Evolutionary conservation across 1,284 basidiomycete genomes (phyloP), one percentile per base, ranked within the genome.

Genomic region (Cryptococcus sp.): DNA sequence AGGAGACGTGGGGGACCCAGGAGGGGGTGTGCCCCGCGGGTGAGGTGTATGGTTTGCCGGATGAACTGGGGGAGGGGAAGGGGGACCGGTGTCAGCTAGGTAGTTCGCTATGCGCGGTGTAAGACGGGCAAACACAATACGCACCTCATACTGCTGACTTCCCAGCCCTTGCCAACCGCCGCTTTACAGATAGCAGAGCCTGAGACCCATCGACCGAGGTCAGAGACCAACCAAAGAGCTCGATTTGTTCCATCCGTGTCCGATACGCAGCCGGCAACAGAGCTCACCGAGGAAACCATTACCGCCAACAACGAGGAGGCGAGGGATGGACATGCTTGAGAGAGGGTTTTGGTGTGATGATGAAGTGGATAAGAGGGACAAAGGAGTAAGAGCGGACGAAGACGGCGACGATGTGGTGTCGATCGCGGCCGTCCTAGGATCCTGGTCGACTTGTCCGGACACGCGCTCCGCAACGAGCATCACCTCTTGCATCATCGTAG

Each of bases 161-260:
- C 81, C 80, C 91, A 85, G 1, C 94, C 93, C 55, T 85, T 84
- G 21, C 85, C 81, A 18, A 97, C 80, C 9, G 92, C 94, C 16
- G 86, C 83, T 72, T 85, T 88, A 79, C 92, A 96, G 39, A 98
- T 85, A 6, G 93, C 87, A 23, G 94, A 96, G 55, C 95, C 94
- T 95, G 62, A 21, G 36, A 12, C 18, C 35, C 47, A 50, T 33
- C 21, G 33, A 42, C 23, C 36, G 18, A 15, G 44, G n/a, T 33
- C n/a, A 37, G n/a, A 8, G 24, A 15, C 13, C 3, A 36, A 16
- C 15, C 16, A 33, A 20, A 36, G 40, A 33, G 8, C 16, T n/a
- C n/a, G 45, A 16, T 21, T 8, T 8, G 24, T 1, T 12, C 20
- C 21, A 7, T 18, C 13, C 33, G 16, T 20, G 28, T 53, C 36